Percentiles rank a stretch among this genome's conserved stretches.
phyloP scores from a whole-genome alignment of 176 grass and related monocot species.

The Pharus latifolius region DNA sequence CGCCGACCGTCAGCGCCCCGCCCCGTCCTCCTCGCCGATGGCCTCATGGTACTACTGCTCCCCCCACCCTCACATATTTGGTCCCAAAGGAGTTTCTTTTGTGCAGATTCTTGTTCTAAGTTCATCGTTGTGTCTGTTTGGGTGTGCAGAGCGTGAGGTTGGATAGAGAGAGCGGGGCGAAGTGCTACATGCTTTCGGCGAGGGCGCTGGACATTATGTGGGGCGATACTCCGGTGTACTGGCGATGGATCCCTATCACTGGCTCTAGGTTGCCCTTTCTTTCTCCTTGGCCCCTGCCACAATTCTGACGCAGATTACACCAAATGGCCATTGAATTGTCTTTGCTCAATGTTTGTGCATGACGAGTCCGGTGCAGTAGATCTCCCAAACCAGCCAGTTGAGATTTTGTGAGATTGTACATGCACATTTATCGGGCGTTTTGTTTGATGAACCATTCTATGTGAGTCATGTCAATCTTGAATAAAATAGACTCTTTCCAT shows the following conservation, averaged over 20 bases:
- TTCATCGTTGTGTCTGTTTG: not conserved
- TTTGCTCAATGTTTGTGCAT: not conserved
- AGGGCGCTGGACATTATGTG: conserved; percentile 28
- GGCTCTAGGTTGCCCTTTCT: conserved; percentile 40
- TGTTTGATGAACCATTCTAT: too few relatives aligned
- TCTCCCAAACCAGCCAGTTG: too few relatives aligned
- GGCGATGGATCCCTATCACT: conserved; percentile 35
- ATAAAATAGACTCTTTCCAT: too few relatives aligned
- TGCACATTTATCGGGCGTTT: too few relatives aligned
- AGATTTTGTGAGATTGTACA: not conserved
- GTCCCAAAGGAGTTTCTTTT: too few relatives aligned
- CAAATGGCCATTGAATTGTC: not conserved
- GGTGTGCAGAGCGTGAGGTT: conserved; percentile 37
- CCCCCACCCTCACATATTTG: too few relatives aligned
- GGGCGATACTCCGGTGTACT: conserved; percentile 24
- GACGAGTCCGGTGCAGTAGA: not conserved
- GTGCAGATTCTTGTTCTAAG: too few relatives aligned
- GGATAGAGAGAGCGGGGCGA: conserved; percentile 35
- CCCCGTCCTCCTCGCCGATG: not conserved
- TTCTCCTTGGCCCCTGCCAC: not conserved
- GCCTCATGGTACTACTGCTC: not conserved
- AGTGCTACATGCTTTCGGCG: conserved; percentile 49
- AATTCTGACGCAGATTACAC: not conserved
- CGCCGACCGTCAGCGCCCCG: too few relatives aligned
- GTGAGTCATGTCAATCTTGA: too few relatives aligned